Base-by-base conservation (phyloP, 106 monocot genomes). In the Dendrobium officinale region DNA sequence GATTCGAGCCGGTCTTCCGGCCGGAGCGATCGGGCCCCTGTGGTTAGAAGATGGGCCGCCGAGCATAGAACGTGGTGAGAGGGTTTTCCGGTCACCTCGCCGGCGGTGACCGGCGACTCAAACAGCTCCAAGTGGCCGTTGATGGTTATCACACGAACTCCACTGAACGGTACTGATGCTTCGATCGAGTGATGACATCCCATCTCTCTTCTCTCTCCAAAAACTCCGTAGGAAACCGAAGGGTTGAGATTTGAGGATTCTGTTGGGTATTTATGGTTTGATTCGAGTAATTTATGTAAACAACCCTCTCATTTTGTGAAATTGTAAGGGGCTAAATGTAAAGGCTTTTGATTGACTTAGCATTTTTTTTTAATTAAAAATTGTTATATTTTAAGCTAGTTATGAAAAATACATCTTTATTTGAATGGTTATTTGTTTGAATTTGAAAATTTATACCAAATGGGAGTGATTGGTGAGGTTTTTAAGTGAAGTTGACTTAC, bases 71-170 rank as follows among this genome's bases (percentile, higher is more conserved):
- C 70, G 79, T 88, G 81, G 58, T 77, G 67, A 1, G 82, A 47
- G 2, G 82, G 77, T 45, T 83, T 84, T 2, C 91, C 89, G 27
- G 87, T 85, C 33, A 94, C 82, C 13, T 87, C 67, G 11, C 75
- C 81, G 11, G 78, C 94, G 10, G 89, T 94, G 20, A 88, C 77
- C 31, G 91, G 89, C 7, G 22, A 75, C 4, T 56, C 64, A 74
- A 81, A 93, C 67, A 93, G 88, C 82, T 91, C 87, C 54, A 90
- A 68, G 84, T 87, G 82, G 75, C 93, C 95, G 85, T 89, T 96
- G 78, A 89, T 75, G 87, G 87, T 89, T 78, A 93, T 85, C 27
- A 96, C 91, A 1, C 93, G 85, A 24, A 91, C 91, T n/a, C 86
- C 72, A 2, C 72, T 31, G 64, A 82, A 86, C 40, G 83, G 45